Evolutionary conservation across 306 rosid species (phyloP).

Genomic region (Mimosa pudica): DNA sequence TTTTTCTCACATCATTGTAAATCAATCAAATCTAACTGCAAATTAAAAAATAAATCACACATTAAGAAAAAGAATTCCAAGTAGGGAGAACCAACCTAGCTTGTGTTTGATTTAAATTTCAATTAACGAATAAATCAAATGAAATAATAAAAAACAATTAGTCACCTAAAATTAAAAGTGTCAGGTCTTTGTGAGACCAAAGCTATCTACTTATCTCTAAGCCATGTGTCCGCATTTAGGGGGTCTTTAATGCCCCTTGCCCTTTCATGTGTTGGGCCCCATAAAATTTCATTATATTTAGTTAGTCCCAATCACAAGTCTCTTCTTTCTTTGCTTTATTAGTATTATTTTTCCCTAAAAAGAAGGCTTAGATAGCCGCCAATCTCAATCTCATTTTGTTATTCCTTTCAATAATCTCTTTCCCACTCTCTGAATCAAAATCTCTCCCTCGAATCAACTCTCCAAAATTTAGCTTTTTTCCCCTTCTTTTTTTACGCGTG

Average conservation of each 20-base stretch:
- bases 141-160: constrained; percentile 14
- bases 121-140: constrained; percentile 20
- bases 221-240: constrained; percentile 43
- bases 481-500: constrained; percentile 13
- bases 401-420: constrained; percentile 34
- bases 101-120: constrained; percentile 2
- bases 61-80: background rate
- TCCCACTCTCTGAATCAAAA: constrained; percentile 20
- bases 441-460: background rate
- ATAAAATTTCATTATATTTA: constrained; percentile 28
- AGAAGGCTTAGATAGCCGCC: constrained; percentile 23
- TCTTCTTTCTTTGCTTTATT: constrained; percentile 39
- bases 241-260: constrained; percentile 28
- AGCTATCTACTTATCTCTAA: constrained; percentile 41
- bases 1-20: background rate
- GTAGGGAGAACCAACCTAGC: background rate
- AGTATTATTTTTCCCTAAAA: constrained; percentile 20
- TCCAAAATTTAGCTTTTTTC: constrained; percentile 32
- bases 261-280: constrained; percentile 37
- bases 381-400: constrained; percentile 33
- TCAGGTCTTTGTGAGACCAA: constrained; percentile 49
- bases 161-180: constrained; percentile 31
- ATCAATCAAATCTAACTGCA: background rate
- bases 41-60: background rate
- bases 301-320: constrained; percentile 60